Evolutionary conservation across 2,329 filamentous ascomycete species (phyloP).

Genomic region (Graphilbum fragrans): DNA sequence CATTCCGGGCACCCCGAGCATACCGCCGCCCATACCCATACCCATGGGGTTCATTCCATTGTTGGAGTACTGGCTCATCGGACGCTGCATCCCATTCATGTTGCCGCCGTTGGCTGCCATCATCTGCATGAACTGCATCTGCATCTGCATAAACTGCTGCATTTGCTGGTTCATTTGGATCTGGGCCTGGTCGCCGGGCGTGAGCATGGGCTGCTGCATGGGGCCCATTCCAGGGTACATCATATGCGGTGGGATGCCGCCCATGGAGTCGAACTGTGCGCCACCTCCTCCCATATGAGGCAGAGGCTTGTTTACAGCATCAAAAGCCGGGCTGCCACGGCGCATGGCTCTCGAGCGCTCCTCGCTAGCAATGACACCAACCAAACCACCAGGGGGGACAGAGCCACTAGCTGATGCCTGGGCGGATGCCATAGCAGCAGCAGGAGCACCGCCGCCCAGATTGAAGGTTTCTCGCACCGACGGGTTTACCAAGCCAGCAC

Average conservation of each 20-base stretch:
- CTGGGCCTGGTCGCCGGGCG: slow-evolving; percentile 58
- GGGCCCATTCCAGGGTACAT: slow-evolving; percentile 29
- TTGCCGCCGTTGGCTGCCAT: slow-evolving; percentile 34
- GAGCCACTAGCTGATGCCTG: slow-evolving; percentile 13
- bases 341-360: slow-evolving; percentile 68
- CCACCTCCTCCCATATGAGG: slow-evolving; percentile 13
- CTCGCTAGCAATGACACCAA: slow-evolving; percentile 79
- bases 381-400: slow-evolving; percentile 61
- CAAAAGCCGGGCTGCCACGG: slow-evolving; percentile 63
- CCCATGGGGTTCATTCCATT: slow-evolving; percentile 18
- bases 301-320: slow-evolving; percentile 28
- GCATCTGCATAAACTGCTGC: slow-evolving; percentile 83
- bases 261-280: slow-evolving; percentile 34
- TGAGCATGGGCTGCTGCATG: slow-evolving; percentile 26
- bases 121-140: slow-evolving; percentile 91
- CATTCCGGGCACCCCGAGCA: slow-evolving; percentile 21
- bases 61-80: not conserved
- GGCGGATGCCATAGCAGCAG: slow-evolving; percentile 9
- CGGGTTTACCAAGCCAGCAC: slow-evolving; percentile 50
- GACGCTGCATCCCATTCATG: slow-evolving; percentile 20
- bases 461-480: slow-evolving; percentile 63
- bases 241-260: slow-evolving; percentile 37
- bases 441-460: slow-evolving; percentile 45
- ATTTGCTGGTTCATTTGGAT: slow-evolving; percentile 75
- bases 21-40: not conserved